Base-by-base conservation (phyloP, 306 rosid species). In the Glycine soja region DNA sequence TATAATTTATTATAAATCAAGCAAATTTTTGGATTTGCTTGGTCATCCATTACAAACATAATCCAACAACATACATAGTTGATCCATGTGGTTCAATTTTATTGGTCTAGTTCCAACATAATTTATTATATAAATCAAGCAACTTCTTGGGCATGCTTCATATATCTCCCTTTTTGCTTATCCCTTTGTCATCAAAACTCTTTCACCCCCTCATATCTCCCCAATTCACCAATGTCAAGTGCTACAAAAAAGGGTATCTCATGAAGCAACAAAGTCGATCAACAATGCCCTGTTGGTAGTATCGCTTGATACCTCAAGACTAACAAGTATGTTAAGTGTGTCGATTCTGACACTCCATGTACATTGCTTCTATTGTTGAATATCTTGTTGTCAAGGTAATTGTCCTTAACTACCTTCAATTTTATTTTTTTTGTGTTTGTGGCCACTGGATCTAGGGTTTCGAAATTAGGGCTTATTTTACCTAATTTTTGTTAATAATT, bases 201-300 rank as follows among this genome's bases (percentile, higher is more conserved):
- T 10, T 0, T 58, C 40, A 59, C 7, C 13, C 13, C 7, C 3
- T 34, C 11, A 14, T 2, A 13, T 0, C 46, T 0, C 0, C 19
- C 10, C 4, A 1, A 2, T 74, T 65, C 50, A n/a, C 72, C 48
- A 51, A 86, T 86, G 89, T 42, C n/a, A n/a, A 90, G 91, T 0
- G 52, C 86, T 7, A 70, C 92, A 2, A 93, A 95, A 87, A 93
- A 90, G 86, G 98, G 91, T 11, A 90, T 90, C 1, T 95, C 99
- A 0, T 77, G 98, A 56, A 93, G 98, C 36, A 90, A 91, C 83
- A 95, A 93, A 78, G 98, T 98, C 12, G 98, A 97, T 0, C 83
- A 91, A 36, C 99, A 95, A 73, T 95, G 93, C 45, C 99, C 97
- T 0, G 98, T 95, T 12, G 99, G 99, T 7, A 98, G 98, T 88